phyloP scores from a whole-genome alignment of 1,284 basidiomycete species.

The Coniferiporia weirii region DNA sequence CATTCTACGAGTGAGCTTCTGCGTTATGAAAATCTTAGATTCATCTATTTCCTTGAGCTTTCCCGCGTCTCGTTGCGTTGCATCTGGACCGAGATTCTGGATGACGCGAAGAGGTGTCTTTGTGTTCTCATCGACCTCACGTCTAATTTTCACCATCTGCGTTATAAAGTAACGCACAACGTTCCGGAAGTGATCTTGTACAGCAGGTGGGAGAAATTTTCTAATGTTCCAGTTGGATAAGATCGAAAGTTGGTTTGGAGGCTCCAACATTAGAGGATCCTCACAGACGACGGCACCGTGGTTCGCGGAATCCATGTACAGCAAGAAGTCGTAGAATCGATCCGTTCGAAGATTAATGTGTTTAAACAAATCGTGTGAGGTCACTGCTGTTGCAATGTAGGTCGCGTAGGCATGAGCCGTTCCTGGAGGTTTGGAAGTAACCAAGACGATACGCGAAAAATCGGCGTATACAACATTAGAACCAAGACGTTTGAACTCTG shows the following conservation, averaged over 20 bases:
- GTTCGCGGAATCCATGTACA: conserved; percentile 97
- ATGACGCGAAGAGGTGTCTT: conserved; percentile 74
- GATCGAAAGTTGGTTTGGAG: conserved; percentile 62
- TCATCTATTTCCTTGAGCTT: conserved; percentile 69
- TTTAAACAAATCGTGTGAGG: conserved; percentile 93
- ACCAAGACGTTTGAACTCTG: conserved; percentile 94
- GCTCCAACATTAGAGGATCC: conserved; percentile 62
- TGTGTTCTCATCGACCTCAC: conserved; percentile 50
- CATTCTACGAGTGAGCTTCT: conserved; percentile 79
- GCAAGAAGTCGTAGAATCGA: conserved; percentile 89
- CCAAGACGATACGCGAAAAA: conserved; percentile 84
- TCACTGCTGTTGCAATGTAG: conserved; percentile 91
- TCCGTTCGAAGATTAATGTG: conserved; percentile 87
- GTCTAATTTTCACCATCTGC: conserved; percentile 78
- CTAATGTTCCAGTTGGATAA: conserved; percentile 97
- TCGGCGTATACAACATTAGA: conserved; percentile 95
- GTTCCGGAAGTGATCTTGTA: conserved; percentile 77
- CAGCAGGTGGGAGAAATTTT: conserved; percentile 80
- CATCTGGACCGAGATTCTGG: conserved; percentile 62
- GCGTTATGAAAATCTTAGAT: conserved; percentile 71
- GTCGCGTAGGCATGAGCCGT: conserved; percentile 94
- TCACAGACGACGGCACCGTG: conserved; percentile 87
- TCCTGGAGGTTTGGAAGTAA: conserved; percentile 94
- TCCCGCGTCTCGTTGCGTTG: conserved; percentile 58
- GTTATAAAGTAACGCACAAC: conserved; percentile 83